A percentile compares a stretch with the other conserved stretches of the same genome.
Conservation (phyloP, 768 basidiomycete genomes). For the Lactarius deliciosus region DNA sequence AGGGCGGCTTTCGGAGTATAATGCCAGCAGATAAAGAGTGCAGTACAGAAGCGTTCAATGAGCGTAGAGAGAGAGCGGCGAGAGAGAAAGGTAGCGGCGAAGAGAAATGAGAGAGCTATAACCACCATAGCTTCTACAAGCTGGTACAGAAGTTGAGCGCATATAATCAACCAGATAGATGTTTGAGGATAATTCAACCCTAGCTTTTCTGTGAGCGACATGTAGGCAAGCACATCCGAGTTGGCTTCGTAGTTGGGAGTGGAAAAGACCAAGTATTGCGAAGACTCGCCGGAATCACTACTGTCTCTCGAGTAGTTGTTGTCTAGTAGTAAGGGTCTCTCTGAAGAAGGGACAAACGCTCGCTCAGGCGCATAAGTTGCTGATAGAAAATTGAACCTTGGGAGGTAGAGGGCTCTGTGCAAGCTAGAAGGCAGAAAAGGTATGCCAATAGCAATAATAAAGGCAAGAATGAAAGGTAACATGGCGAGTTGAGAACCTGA, state of each 20-base stretch:
- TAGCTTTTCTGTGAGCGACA: slow-evolving; percentile 8
- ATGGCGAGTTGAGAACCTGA: slow-evolving; percentile 1
- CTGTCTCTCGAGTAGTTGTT: background rate
- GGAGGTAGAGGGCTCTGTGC: slow-evolving; percentile 17
- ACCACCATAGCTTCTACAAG: slow-evolving; percentile 18
- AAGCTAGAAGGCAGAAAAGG: slow-evolving; percentile 24
- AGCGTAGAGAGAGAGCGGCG: slow-evolving; percentile 9
- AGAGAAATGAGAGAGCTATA: slow-evolving; percentile 22
- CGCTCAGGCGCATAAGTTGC: slow-evolving; percentile 5
- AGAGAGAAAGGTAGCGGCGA: slow-evolving; percentile 9
- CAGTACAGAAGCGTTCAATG: slow-evolving; percentile 17
- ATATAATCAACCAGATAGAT: slow-evolving; percentile 17
- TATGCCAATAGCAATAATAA: slow-evolving; percentile 20
- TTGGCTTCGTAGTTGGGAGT: background rate
- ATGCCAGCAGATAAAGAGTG: slow-evolving; percentile 16
- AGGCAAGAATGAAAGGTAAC: slow-evolving; percentile 24
- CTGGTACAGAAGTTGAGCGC: slow-evolving; percentile 15
- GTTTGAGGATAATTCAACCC: slow-evolving; percentile 2
- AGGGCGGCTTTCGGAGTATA: slow-evolving; percentile 13
- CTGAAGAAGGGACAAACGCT: background rate
- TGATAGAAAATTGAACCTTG: slow-evolving; percentile 17
- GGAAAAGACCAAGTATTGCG: slow-evolving; percentile 12
- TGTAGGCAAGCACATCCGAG: background rate
- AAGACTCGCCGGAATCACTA: background rate
- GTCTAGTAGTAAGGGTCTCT: background rate